Base-by-base conservation (phyloP, 257 asterid genomes). In the Rhazya stricta region DNA sequence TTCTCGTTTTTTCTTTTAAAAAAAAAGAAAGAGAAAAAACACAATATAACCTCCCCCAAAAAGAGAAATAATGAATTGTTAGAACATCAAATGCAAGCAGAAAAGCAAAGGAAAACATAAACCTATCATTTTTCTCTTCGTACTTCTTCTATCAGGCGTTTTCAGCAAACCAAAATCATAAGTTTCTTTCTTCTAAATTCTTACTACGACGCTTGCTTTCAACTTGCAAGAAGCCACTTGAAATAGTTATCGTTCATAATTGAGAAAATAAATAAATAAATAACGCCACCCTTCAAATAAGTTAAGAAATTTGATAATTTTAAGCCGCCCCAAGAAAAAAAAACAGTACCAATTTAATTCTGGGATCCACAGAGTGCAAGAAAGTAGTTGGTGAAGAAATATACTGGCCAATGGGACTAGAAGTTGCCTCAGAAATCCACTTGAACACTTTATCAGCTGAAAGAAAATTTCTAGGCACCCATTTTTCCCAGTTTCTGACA, bases 381-480 rank as follows among this genome's bases (percentile, higher is more conserved):
- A 91, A 91, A 81, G 99, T 94, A 84, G 89, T 83, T 48, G 99
- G 99, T 43, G 95, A 86, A 82, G 99, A 89, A 51, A 94, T 91
- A 89, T 90, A 94, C 87, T 94, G 99, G 29, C 91, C 97, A 88
- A 94, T 90, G 76, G 97, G 97, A 65, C 99, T 94, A 9, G 97
- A 90, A 36, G 99, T 92, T n/a, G 97, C 93, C 43, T 90, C 96
- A 53, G 97, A 89, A 80, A 94, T 94, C 79, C 95, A 88, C 75
- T 84, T 89, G 75, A 92, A 90, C 60, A 94, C 91, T 74, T 92
- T 89, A 80, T 92, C 97, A 51, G 96, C 96, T 4, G 88, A 94
- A 84, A 92, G 78, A 37, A 89, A 67, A 69, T 89, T 85, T 76
- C 70, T 88, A 54, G 97, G 97, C 68, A 90, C 27, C 96, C 93